Evolutionary conservation across 306 rosid genomes (phyloP).

Genomic region (Bauhinia variegata): DNA sequence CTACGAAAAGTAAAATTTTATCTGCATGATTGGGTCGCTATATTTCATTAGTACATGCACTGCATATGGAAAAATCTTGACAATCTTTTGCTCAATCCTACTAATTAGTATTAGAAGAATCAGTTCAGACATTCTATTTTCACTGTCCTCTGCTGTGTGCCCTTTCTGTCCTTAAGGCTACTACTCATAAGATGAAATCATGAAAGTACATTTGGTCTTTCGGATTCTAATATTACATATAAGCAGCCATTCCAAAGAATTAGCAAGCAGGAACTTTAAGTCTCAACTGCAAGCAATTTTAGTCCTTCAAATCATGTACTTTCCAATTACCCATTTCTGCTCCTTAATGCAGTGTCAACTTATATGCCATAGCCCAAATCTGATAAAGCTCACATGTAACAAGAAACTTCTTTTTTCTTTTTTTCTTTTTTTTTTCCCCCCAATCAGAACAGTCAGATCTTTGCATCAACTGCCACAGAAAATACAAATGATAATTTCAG

Average conservation of each 20-base stretch:
- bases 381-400: conserved; percentile 26
- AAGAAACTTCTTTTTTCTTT: not conserved
- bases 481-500: conserved; percentile 23
- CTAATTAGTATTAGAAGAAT: conserved; percentile 9
- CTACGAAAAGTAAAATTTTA: not conserved
- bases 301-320: conserved; percentile 21
- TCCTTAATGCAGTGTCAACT: conserved; percentile 36
- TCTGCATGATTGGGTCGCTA: conserved; percentile 10
- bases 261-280: conserved; percentile 15
- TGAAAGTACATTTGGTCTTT: not conserved
- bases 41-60: not conserved
- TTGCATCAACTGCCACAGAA: not conserved
- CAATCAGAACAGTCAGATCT: conserved; percentile 20
- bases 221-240: conserved; percentile 10
- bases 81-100: not conserved
- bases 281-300: not conserved
- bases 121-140: not conserved
- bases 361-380: conserved; percentile 23
- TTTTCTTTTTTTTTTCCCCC: not conserved
- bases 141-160: not conserved
- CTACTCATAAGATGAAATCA: conserved; percentile 4
- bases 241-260: not conserved
- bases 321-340: conserved; percentile 23
- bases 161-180: conserved; percentile 18
- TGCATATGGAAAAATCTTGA: not conserved